A percentile compares a stretch with the other conserved stretches of the same genome.
Conservation (phyloP, 2,329 filamentous ascomycete genomes). For the Botrytis deweyae region DNA sequence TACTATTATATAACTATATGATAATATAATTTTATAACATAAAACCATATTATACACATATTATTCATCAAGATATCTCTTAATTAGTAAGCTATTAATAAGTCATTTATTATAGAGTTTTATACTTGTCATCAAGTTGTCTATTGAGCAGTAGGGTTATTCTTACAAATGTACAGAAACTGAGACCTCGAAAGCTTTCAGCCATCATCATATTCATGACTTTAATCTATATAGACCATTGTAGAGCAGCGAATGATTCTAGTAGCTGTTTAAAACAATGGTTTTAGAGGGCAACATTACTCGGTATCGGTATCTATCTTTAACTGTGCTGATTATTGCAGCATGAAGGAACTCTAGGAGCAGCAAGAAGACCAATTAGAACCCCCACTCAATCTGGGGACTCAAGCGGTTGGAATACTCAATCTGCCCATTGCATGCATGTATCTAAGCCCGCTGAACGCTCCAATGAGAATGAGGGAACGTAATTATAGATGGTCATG, state of each 20-base stretch:
- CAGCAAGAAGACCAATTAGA: neutral
- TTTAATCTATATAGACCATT: neutral
- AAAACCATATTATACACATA: too few species aligned
- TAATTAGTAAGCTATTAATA: too few species aligned
- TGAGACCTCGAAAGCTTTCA: neutral
- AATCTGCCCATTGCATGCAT: neutral
- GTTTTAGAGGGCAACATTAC: neutral
- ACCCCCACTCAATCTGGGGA: neutral
- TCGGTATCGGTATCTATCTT: neutral
- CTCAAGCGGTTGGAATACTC: rapidly evolving
- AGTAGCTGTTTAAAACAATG: neutral
- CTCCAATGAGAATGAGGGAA: neutral
- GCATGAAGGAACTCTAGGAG: too few species aligned
- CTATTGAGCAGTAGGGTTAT: neutral
- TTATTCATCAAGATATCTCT: too few species aligned
- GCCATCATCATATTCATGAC: neutral
- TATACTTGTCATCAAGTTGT: too few species aligned
- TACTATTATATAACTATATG: too few species aligned
- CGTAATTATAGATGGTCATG: neutral
- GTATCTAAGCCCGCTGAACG: neutral
- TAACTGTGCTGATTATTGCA: neutral
- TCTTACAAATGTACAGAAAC: neutral
- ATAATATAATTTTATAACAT: too few species aligned
- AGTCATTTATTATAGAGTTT: too few species aligned
- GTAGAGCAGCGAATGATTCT: neutral